phyloP scores from a whole-genome alignment of 306 rosid genomes.

The Delonix regia region DNA sequence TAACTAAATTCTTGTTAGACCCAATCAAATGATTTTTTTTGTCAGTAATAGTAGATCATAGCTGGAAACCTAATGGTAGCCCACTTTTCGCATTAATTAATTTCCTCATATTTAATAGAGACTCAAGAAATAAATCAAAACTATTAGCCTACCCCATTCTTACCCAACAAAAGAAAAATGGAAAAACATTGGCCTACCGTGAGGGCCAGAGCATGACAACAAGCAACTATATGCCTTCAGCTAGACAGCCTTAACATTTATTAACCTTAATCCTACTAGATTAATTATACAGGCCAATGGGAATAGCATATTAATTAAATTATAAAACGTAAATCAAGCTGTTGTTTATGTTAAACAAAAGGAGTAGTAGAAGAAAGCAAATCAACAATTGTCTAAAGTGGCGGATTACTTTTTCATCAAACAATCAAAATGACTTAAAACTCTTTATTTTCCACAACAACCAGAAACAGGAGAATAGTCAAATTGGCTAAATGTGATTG shows the following conservation, averaged over 20 bases:
- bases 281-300: neutral
- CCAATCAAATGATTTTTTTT: conserved; percentile 42
- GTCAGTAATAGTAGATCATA: neutral
- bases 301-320: neutral
- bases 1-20: conserved; percentile 57
- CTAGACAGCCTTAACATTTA: neutral
- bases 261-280: too few relatives aligned
- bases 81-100: conserved; percentile 11
- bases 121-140: conserved; percentile 9
- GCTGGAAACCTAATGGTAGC: neutral
- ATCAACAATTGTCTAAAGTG: neutral
- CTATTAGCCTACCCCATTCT: too few relatives aligned
- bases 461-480: conserved; percentile 13
- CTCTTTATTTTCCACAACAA: conserved; percentile 16
- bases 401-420: neutral
- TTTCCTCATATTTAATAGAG: conserved; percentile 15
- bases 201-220: too few relatives aligned
- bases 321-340: neutral
- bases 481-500: conserved; percentile 24
- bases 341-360: neutral
- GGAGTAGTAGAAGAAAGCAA: neutral
- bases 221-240: too few relatives aligned
- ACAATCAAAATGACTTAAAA: neutral
- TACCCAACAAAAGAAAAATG: neutral
- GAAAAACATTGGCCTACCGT: neutral